phyloP scores from a whole-genome alignment of 2,329 filamentous ascomycete genomes.

The Rugonectria rugulosa region DNA sequence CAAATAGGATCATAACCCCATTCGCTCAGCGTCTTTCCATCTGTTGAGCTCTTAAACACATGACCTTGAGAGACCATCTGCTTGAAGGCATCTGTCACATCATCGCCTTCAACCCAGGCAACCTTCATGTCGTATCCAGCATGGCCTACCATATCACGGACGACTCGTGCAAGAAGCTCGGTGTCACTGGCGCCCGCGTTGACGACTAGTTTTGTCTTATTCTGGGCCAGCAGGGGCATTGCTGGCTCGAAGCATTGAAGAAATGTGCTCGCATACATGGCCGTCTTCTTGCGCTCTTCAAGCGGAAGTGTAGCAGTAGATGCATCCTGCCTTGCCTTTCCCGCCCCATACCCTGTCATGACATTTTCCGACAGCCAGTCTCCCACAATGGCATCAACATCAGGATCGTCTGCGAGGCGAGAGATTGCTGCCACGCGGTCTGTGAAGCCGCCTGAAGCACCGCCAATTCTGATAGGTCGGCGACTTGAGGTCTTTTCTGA shows the following conservation, averaged over 20 bases:
- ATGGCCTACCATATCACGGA: slow-evolving; percentile 63
- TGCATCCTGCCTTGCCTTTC: slow-evolving; percentile 25
- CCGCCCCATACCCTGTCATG: slow-evolving; percentile 49
- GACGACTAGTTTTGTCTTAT: slow-evolving; percentile 45
- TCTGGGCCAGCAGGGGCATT: slow-evolving; percentile 41
- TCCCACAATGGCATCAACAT: slow-evolving; percentile 21
- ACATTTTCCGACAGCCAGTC: slow-evolving; percentile 51
- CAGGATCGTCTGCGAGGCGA: slow-evolving; percentile 30
- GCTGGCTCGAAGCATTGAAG: slow-evolving; percentile 38
- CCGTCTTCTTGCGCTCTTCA: slow-evolving; percentile 14
- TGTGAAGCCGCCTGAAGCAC: slow-evolving; percentile 41
- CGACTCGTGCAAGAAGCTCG: slow-evolving; percentile 50
- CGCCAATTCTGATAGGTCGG: slow-evolving; percentile 40
- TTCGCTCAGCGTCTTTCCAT: slow-evolving; percentile 15
- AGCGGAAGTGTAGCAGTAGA: slow-evolving; percentile 22
- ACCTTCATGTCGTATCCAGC: slow-evolving; percentile 52
- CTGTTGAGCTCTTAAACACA: slow-evolving; percentile 36
- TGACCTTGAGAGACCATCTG: slow-evolving; percentile 33
- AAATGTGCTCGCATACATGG: slow-evolving; percentile 44
- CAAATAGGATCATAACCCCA: slow-evolving; percentile 31
- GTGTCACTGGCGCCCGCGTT: slow-evolving; percentile 49
- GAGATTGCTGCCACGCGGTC: slow-evolving; percentile 42
- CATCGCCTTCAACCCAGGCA: slow-evolving; percentile 50
- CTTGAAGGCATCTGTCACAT: slow-evolving; percentile 43
- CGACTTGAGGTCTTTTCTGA: neutral